Percentiles rank a stretch among this genome's conserved stretches.
Conservation (phyloP, 108 stramenopile species). For the Seminavis robusta region DNA sequence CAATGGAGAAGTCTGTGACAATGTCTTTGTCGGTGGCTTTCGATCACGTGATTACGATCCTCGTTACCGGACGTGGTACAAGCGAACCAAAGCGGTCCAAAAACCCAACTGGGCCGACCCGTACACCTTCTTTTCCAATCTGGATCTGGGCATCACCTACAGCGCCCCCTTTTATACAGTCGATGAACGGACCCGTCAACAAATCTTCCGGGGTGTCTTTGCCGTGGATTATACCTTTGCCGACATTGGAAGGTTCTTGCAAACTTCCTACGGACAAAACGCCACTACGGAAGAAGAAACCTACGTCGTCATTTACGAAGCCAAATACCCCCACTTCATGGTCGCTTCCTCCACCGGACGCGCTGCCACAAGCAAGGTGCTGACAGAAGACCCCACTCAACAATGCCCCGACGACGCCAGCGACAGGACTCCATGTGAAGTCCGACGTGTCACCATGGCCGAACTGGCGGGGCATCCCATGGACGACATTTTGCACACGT, state of each 20-base stretch:
- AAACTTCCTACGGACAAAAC: slow-evolving; percentile 17
- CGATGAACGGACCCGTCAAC: slow-evolving; percentile 8
- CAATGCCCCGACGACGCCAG: slow-evolving; percentile 1
- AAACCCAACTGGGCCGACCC: slow-evolving; percentile 30
- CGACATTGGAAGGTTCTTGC: slow-evolving; percentile 18
- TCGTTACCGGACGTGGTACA: slow-evolving; percentile 39
- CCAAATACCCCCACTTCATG: slow-evolving; percentile 27
- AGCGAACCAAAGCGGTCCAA: slow-evolving; percentile 19
- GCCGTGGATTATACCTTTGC: slow-evolving; percentile 32
- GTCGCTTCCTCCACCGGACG: slow-evolving; percentile 37
- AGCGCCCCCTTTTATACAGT: slow-evolving; percentile 24
- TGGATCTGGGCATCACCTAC: slow-evolving; percentile 32
- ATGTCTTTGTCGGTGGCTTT: slow-evolving; percentile 39
- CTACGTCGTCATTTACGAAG: slow-evolving; percentile 36
- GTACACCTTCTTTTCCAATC: slow-evolving; percentile 24
- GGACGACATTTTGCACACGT: slow-evolving; percentile 3
- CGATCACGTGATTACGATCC: slow-evolving; percentile 30
- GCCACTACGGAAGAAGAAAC: slow-evolving; percentile 4
- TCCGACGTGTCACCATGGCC: slow-evolving; percentile 7
- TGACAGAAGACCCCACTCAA: slow-evolving; percentile 3
- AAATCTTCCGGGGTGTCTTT: slow-evolving; percentile 40
- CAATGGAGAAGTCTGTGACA: slow-evolving; percentile 19
- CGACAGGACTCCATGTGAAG: background rate
- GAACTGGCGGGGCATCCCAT: slow-evolving; percentile 4
- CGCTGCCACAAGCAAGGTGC: slow-evolving; percentile 15